Evolutionary conservation across 2,329 filamentous ascomycete genomes (phyloP).

Genomic region (Colletotrichum tropicale): DNA sequence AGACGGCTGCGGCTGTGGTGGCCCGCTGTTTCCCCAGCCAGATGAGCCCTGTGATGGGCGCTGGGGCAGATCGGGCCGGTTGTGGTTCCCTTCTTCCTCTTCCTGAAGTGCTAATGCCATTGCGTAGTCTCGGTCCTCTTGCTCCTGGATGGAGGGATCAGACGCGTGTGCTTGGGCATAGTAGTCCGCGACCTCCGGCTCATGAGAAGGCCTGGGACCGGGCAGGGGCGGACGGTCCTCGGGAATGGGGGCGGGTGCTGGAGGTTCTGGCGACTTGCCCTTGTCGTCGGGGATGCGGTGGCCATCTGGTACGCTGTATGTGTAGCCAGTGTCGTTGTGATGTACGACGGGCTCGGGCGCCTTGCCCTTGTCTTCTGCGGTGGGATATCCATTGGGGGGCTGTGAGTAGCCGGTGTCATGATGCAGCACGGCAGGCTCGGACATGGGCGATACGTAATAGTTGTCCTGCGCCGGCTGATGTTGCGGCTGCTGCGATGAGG

Average conservation of each 20-base stretch:
- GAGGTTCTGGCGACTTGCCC: neutral
- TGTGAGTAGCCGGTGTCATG: neutral
- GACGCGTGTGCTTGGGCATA: constrained; percentile 7
- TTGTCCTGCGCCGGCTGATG: neutral
- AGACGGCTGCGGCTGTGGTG: neutral
- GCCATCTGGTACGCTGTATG: neutral
- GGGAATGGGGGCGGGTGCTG: neutral
- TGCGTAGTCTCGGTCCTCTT: constrained; percentile 14
- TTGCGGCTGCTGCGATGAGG: neutral
- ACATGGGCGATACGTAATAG: neutral
- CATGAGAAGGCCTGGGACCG: neutral
- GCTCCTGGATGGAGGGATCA: neutral
- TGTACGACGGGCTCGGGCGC: neutral
- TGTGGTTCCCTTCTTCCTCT: neutral
- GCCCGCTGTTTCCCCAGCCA: neutral
- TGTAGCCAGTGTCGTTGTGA: neutral
- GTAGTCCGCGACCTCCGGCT: constrained; percentile 1
- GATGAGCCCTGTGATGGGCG: neutral
- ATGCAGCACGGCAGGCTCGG: neutral
- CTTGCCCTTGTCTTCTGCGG: neutral
- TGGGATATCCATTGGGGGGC: neutral
- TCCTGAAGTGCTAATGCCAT: constrained; percentile 16
- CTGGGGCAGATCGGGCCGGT: constrained; percentile 1
- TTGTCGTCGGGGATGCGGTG: neutral
- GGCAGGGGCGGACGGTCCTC: neutral